A percentile compares a stretch with the other conserved stretches of the same genome.
phyloP scores from a whole-genome alignment of 2,329 filamentous ascomycete genomes.

The Dendryphion nanum region DNA sequence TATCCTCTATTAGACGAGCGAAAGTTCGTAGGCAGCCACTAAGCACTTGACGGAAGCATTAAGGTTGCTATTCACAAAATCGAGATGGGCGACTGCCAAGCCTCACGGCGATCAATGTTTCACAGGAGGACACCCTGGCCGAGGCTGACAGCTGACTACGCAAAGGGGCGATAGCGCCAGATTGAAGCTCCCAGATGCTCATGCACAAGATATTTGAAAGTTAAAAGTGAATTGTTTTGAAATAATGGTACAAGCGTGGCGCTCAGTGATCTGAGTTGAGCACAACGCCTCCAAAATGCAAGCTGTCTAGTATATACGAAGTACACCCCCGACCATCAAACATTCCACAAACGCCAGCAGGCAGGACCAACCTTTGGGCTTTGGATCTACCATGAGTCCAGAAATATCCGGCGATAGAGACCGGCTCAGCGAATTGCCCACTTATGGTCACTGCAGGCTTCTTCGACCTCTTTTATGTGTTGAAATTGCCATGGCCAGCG shows the following conservation, averaged over 20 bases:
- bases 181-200: neutral
- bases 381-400: slow-evolving; percentile 6
- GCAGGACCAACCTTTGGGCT: too few species aligned
- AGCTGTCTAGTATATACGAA: slow-evolving; percentile 32
- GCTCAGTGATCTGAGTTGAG: slow-evolving; percentile 3
- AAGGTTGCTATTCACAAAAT: slow-evolving; percentile 7
- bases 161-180: slow-evolving; percentile 1
- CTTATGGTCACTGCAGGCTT: too few species aligned
- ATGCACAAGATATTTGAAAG: too few species aligned
- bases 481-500: too few species aligned
- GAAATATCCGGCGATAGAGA: too few species aligned
- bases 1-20: slow-evolving; percentile 10
- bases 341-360: too few species aligned
- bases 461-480: too few species aligned
- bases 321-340: slow-evolving; percentile 9
- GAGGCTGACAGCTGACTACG: slow-evolving; percentile 6
- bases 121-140: slow-evolving; percentile 10
- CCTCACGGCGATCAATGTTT: slow-evolving; percentile 1
- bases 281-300: slow-evolving; percentile 31
- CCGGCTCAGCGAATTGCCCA: slow-evolving; percentile 15
- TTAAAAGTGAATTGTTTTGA: neutral
- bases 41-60: slow-evolving; percentile 4
- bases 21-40: slow-evolving; percentile 17
- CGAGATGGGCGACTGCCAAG: slow-evolving; percentile 7
- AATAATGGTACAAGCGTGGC: slow-evolving; percentile 5